Evolutionary conservation across 805 yeast genomes (phyloP), one percentile per base, ranked within the genome.

Genomic region (Yarrowia sp.): DNA sequence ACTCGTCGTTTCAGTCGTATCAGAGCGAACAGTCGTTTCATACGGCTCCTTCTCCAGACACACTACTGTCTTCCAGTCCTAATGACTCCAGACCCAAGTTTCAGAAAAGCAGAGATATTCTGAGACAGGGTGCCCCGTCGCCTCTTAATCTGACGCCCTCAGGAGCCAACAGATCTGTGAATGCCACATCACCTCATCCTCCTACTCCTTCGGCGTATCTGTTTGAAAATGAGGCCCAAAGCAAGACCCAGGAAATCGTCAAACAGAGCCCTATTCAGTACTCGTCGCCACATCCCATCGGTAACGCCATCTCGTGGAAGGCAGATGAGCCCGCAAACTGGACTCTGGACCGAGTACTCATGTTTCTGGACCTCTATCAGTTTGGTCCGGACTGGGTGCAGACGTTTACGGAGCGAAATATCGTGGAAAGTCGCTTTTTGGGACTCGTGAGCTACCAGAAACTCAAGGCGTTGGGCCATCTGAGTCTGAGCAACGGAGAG

Each of bases 361-460:
- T 77, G 54, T 92, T 96, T 96, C 78, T 92, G 26, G 85, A 82
- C 8, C 69, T 74, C n/a, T 81, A 91, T 72, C 80, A 82, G 21
- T 92, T 92, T 75, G 87, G 88, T 68, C 82, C 81, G 3, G 78
- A 86, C 14, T 92, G 97, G 97, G 78, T 82, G n/a, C 82, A 79
- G 4, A 81, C 85, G 17, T 88, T 92, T 74, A 76, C 77, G 43
- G 79, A 79, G 46, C 80, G 84, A 67, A 83, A 83, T 58, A 78
- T 92, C 2, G 77, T 80, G 10, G 91, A 92, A 0, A 81, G 83
- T 51, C 77, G 81, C 28, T 91, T 92, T 70, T 74, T 91, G 24
- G 85, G 83, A 58, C 77, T 92, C 68, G 81, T 85, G 56, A 89
- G 86, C 46, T 88, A 88, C 72, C 90, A 86, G 48, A 81, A 84